These are phyloP conservation scores for Colletotrichum sp. DNA, from an alignment of 2,329 filamentous ascomycete species.

Conservation along the genomic window DNA sequence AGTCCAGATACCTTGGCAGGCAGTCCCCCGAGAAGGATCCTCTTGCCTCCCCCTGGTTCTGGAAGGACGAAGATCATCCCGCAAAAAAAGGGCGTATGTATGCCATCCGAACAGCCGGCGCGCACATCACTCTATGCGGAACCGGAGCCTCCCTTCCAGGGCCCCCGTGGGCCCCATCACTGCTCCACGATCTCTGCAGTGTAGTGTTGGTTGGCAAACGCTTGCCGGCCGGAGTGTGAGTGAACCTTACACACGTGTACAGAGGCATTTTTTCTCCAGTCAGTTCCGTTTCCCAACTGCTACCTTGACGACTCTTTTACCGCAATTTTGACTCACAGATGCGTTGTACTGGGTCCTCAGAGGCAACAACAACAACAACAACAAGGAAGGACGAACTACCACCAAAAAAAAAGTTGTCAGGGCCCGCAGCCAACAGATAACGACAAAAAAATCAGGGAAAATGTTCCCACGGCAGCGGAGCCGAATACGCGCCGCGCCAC, in stretches of 20 bases:
- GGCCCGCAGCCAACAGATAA: not conserved
- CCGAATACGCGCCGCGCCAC: not conserved
- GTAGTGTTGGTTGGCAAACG: not conserved
- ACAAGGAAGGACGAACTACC: no score
- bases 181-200: not conserved
- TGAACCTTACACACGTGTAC: not conserved
- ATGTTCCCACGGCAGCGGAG: not conserved
- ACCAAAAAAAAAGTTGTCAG: not conserved
- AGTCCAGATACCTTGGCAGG: not conserved
- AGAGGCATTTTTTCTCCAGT: not conserved
- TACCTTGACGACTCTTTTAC: not conserved
- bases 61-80: not conserved
- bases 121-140: constrained; percentile 14
- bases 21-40: not conserved
- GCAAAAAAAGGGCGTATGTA: not conserved
- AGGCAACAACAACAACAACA: not conserved
- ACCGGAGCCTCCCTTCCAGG: not conserved
- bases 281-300: not conserved
- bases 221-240: not conserved
- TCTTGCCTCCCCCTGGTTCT: not conserved
- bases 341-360: not conserved
- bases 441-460: not conserved
- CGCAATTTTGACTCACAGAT: not conserved
- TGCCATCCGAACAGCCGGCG: constrained; percentile 4
- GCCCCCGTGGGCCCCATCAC: not conserved